phyloP scores from a whole-genome alignment of 441 rosid species.

The Melastoma candidum region DNA sequence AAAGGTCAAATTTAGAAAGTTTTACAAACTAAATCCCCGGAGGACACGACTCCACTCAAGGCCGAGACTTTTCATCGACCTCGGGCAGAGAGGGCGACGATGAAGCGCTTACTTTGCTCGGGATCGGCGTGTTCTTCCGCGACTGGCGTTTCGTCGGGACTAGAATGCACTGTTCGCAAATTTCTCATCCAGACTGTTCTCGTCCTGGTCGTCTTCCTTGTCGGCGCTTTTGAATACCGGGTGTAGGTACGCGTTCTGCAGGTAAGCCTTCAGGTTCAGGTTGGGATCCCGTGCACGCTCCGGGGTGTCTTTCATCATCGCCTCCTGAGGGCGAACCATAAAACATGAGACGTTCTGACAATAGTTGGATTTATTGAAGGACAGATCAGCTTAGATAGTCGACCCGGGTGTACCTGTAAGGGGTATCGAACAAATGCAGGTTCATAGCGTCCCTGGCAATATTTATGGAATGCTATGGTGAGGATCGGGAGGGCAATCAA shows the following conservation, averaged over 20 bases:
- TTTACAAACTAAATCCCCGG: neutral
- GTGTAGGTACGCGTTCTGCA: constrained; percentile 67
- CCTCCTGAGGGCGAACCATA: constrained; percentile 54
- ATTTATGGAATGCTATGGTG: constrained; percentile 62
- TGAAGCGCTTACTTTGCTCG: constrained; percentile 52
- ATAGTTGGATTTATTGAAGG: neutral
- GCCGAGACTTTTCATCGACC: constrained; percentile 15
- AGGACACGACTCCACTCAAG: neutral
- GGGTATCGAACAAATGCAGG: constrained; percentile 68
- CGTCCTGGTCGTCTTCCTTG: constrained; percentile 26
- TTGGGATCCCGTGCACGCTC: constrained; percentile 72
- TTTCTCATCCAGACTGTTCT: constrained; percentile 12
- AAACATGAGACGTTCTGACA: neutral
- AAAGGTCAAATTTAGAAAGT: no score
- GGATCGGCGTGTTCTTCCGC: constrained; percentile 65
- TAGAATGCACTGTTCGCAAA: constrained; percentile 36
- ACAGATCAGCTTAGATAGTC: neutral
- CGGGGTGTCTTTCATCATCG: constrained; percentile 87
- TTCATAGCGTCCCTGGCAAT: constrained; percentile 76
- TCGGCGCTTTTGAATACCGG: constrained; percentile 56
- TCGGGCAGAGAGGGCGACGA: constrained; percentile 50
- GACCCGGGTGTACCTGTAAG: constrained; percentile 42
- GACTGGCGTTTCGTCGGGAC: constrained; percentile 83
- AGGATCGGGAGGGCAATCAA: constrained; percentile 67
- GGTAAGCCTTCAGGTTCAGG: constrained; percentile 59